Conservation (phyloP, 2,329 filamentous ascomycete species). For the Stachybotrys chartarum region DNA sequence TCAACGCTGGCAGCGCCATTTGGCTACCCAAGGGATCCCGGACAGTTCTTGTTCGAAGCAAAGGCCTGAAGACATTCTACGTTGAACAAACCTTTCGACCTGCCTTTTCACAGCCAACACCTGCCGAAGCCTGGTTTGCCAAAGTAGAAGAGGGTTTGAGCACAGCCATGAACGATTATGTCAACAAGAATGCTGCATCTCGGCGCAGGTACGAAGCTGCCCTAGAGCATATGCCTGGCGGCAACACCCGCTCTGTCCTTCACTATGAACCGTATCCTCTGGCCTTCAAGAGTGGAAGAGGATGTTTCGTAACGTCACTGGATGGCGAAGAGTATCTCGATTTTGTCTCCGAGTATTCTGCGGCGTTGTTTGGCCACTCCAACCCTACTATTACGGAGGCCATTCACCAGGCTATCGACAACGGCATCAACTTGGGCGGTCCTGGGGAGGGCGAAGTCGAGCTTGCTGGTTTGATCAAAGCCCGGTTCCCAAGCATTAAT, state of each 20-base stretch:
- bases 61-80: too few relatives aligned
- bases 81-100: too few relatives aligned
- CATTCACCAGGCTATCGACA: conserved; percentile 27
- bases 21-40: too few relatives aligned
- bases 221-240: conserved; percentile 30
- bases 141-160: too few relatives aligned
- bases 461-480: conserved; percentile 43
- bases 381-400: conserved; percentile 45
- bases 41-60: too few relatives aligned
- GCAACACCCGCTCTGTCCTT: conserved; percentile 38
- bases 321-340: conserved; percentile 40
- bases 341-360: conserved; percentile 56
- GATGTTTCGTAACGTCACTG: conserved; percentile 29
- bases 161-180: too few relatives aligned
- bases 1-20: too few relatives aligned
- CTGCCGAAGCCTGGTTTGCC: too few relatives aligned
- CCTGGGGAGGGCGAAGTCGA: conserved; percentile 43
- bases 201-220: conserved; percentile 24
- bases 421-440: conserved; percentile 48
- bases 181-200: too few relatives aligned
- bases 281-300: conserved; percentile 28
- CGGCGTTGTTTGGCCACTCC: conserved; percentile 60
- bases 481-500: conserved; percentile 44
- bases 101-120: too few relatives aligned
- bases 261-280: conserved; percentile 37